Conservation (phyloP, 1,139 yeast genomes). For the Neolecta irregularis region DNA sequence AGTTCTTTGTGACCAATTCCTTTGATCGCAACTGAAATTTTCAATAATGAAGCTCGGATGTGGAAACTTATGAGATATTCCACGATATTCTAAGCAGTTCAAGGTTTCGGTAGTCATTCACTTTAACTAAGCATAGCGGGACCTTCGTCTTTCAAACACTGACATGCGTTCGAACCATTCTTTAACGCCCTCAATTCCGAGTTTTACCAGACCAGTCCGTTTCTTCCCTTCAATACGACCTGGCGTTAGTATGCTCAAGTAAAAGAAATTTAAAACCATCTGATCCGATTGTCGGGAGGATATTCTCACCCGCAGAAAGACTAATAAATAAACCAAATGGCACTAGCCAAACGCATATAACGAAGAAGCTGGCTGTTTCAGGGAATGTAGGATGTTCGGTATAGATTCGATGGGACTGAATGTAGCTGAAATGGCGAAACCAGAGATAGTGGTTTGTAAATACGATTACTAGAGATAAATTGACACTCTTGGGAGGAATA, state of each 20-base stretch:
- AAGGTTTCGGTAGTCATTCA: too few species aligned
- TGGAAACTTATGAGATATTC: too few species aligned
- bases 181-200: not conserved
- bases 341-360: conserved; percentile 81
- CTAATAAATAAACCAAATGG: conserved; percentile 90
- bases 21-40: too few species aligned
- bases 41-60: too few species aligned
- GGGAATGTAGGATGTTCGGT: conserved; percentile 66
- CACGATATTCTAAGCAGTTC: too few species aligned
- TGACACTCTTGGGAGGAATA: not conserved
- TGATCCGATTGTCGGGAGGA: conserved; percentile 38
- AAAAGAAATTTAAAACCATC: conserved; percentile 2
- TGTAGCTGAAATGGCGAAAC: conserved; percentile 65
- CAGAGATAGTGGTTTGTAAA: conserved; percentile 72
- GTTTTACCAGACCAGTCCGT: not conserved
- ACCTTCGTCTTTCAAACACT: not conserved
- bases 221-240: not conserved
- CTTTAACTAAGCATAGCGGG: not conserved
- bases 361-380: conserved; percentile 87
- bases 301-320: conserved; percentile 80
- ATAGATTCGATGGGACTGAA: conserved; percentile 24
- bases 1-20: too few species aligned
- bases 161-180: not conserved
- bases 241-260: not conserved
- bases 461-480: conserved; percentile 34